Evolutionary conservation across 495 filamentous ascomycete species (phyloP), one percentile per base, ranked within the genome.

Genomic region (Penicillium robsamsonii): DNA sequence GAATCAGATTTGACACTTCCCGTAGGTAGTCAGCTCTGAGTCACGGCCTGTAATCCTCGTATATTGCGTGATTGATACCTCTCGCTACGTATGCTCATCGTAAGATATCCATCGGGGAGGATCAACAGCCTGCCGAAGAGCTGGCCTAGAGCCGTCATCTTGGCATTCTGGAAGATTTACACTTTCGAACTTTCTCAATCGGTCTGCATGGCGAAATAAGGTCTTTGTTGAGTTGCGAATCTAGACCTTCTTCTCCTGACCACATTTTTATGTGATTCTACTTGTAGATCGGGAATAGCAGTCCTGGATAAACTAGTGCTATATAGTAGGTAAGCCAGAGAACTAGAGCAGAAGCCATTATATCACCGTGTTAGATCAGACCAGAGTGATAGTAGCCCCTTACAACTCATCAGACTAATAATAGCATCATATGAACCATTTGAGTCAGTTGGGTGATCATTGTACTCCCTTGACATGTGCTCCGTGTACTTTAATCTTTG

Each of bases 151-250:
- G 31, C 27, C 31, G 18, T 22, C 29, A 22, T 22, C 40, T 42
- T 37, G 35, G 15, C 22, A 29, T 54, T 54, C 51, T 54, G 31
- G 51, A 54, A 54, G 31, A 38, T 20, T 35, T 38, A 42, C 4
- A 42, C 49, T 42, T 42, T 37, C 20, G 30, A 24, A 35, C 20
- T 10, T 33, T 17, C 25, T 22, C 12, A 15, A 49, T 33, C 17
- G 17, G n/a, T 30, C 24, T 17, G 15, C 13, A 29, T 17, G 22
- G 43, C 43, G 20, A 45, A n/a, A 7, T 5, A n/a, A 9, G 6
- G 12, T 13, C 1, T 46, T 4, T 46, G 2, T 13, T n/a, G 8
- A 38, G 6, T 38, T 3, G 2, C 3, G 27, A 30, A 29, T 30
- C 44, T 46, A 30, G 27, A 30, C n/a, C 27, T 44, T 3, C 11